These are phyloP conservation scores for Passiflora organensis DNA, from an alignment of 345 rosid species.

Conservation along the genomic window DNA sequence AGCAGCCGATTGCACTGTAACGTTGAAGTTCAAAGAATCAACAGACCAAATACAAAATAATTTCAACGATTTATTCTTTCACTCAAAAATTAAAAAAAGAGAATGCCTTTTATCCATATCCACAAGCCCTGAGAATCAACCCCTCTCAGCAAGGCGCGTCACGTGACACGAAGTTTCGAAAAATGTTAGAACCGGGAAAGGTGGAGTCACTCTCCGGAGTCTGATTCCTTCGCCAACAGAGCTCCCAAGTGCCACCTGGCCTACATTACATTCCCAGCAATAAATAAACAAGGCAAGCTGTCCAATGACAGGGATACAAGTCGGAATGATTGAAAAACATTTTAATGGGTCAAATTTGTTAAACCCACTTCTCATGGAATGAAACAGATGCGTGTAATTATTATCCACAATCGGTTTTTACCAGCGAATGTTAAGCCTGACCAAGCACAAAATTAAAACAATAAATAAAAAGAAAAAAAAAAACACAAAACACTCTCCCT, in stretches of 20 bases:
- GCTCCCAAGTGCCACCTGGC: constrained; percentile 1
- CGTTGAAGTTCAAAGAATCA: too few relatives aligned
- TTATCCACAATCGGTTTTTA: constrained; percentile 1
- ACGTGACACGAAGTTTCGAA: background rate
- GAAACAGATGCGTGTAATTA: background rate
- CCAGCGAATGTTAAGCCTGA: background rate
- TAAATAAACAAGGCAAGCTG: constrained; percentile 4
- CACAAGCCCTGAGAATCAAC: too few relatives aligned
- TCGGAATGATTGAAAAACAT: background rate
- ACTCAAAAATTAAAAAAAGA: too few relatives aligned
- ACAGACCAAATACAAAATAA: too few relatives aligned
- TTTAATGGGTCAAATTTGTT: background rate
- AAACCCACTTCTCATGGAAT: background rate
- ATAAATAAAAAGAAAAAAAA: background rate
- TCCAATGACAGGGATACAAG: constrained; percentile 14
- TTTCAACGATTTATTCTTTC: too few relatives aligned
- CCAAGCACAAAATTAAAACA: too few relatives aligned
- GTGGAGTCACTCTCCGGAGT: background rate
- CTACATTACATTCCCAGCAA: background rate
- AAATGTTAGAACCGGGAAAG: background rate
- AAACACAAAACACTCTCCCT: background rate
- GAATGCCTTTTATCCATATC: too few relatives aligned
- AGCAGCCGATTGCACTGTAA: too few relatives aligned
- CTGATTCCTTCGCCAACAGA: background rate
- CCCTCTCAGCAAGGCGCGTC: too few relatives aligned